Conservation (phyloP, 2,329 filamentous ascomycete genomes). For the Ceratocystis ficicola region DNA sequence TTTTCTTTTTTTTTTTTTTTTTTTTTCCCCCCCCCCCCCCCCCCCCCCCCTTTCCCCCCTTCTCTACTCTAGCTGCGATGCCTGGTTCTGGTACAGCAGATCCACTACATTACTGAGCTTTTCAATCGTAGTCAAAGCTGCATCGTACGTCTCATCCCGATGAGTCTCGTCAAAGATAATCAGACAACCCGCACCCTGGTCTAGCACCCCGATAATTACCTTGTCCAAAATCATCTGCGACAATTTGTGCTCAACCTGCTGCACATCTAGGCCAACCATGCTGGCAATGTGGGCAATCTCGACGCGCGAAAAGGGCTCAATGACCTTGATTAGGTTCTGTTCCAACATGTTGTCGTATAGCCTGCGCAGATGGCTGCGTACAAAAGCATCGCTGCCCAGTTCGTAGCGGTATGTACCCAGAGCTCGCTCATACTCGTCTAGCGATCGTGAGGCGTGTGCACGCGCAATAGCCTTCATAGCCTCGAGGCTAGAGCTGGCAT, state of each 20-base stretch:
- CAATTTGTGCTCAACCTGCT: constrained; percentile 94
- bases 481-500: constrained; percentile 88
- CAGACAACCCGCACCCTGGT: constrained; percentile 93
- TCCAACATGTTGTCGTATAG: constrained; percentile 98
- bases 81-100: constrained; percentile 94
- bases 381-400: constrained; percentile 87
- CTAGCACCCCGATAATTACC: constrained; percentile 92
- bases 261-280: constrained; percentile 91
- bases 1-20: too few relatives aligned
- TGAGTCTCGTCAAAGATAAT: constrained; percentile 95
- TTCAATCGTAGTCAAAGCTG: constrained; percentile 86
- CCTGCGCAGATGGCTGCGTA: constrained; percentile 88
- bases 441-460: constrained; percentile 84
- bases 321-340: constrained; percentile 99
- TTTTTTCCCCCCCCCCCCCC: too few relatives aligned
- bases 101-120: constrained; percentile 97
- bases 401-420: constrained; percentile 84
- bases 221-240: constrained; percentile 99
- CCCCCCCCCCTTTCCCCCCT: background rate
- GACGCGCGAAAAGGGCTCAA: constrained; percentile 94
- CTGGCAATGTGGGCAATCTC: constrained; percentile 95
- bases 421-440: constrained; percentile 94
- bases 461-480: constrained; percentile 98
- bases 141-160: constrained; percentile 85
- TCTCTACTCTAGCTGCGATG: constrained; percentile 74